These are phyloP conservation scores for Saccharomycopsis capsularis DNA, from an alignment of 805 yeast genomes.

Conservation along the genomic window DNA sequence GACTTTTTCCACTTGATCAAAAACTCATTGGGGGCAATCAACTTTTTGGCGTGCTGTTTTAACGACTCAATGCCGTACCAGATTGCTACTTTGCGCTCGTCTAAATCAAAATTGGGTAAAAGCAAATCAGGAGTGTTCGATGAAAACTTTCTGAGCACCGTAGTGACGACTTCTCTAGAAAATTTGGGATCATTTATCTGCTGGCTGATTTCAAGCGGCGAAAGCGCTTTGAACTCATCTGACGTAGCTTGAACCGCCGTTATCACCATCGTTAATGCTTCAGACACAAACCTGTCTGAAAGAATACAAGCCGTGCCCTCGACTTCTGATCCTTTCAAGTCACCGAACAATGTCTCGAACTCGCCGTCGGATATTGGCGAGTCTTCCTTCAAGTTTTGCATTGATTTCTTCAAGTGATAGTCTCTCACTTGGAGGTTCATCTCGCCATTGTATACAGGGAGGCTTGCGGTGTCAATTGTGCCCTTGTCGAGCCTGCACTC, in stretches of 20 bases:
- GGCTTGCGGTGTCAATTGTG: slow-evolving; percentile 26
- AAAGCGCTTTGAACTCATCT: slow-evolving; percentile 1
- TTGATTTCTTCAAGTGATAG: slow-evolving; percentile 20
- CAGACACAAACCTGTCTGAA: slow-evolving; percentile 17
- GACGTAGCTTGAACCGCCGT: slow-evolving; percentile 18
- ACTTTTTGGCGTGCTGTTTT: slow-evolving; percentile 30
- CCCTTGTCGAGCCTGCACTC: slow-evolving; percentile 34
- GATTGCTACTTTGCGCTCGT: slow-evolving; percentile 37
- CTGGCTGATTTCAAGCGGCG: not conserved
- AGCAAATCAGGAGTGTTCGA: not conserved
- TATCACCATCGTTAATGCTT: slow-evolving; percentile 16
- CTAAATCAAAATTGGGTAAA: slow-evolving; percentile 31
- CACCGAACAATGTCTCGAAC: slow-evolving; percentile 47
- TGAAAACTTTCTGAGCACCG: slow-evolving; percentile 21
- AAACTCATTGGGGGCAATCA: slow-evolving; percentile 43
- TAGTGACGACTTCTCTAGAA: slow-evolving; percentile 3
- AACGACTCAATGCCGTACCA: slow-evolving; percentile 63
- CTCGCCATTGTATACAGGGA: slow-evolving; percentile 36
- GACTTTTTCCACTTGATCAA: slow-evolving; percentile 54
- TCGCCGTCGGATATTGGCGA: slow-evolving; percentile 52
- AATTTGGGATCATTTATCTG: slow-evolving; percentile 1
- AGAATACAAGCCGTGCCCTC: slow-evolving; percentile 32
- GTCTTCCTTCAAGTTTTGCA: slow-evolving; percentile 32
- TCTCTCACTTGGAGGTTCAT: slow-evolving; percentile 2
- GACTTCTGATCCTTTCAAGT: slow-evolving; percentile 47